These are phyloP conservation scores for Pezicula rhizophila DNA, from an alignment of 2,329 filamentous ascomycete species.

Conservation along the genomic window DNA sequence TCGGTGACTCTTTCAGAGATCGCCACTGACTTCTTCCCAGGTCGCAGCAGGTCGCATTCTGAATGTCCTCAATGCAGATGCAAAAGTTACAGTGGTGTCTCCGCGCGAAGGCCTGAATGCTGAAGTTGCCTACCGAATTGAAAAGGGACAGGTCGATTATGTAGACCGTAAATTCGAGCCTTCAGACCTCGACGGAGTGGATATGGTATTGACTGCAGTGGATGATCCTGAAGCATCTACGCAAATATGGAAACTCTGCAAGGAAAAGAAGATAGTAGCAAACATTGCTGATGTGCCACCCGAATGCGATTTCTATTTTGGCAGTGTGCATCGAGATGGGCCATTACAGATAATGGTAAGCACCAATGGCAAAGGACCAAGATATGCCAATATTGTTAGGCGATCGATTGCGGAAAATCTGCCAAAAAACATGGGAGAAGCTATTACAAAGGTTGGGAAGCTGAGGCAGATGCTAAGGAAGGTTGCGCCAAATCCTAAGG, in stretches of 20 bases:
- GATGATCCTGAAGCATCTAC: conserved; percentile 91
- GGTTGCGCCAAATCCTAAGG: conserved; percentile 64
- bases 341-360: conserved; percentile 98
- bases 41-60: conserved; percentile 93
- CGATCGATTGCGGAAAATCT: conserved; percentile 72
- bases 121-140: conserved; percentile 79
- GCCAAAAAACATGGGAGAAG: conserved; percentile 74
- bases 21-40: conserved; percentile 42
- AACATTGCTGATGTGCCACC: conserved; percentile 96
- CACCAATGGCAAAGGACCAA: conserved; percentile 93
- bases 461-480: conserved; percentile 74
- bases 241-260: conserved; percentile 88
- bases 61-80: conserved; percentile 91
- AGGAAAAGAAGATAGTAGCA: conserved; percentile 73
- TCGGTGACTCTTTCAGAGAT: background rate
- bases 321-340: conserved; percentile 88
- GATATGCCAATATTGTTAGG: conserved; percentile 80
- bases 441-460: conserved; percentile 77
- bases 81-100: conserved; percentile 78
- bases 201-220: conserved; percentile 89
- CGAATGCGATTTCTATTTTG: conserved; percentile 99
- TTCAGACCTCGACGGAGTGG: conserved; percentile 75
- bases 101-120: conserved; percentile 75
- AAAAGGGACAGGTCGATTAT: conserved; percentile 69
- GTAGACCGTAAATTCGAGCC: conserved; percentile 80